Conservation (phyloP, 2,329 filamentous ascomycete genomes). For the Colletotrichum liaoningense region DNA sequence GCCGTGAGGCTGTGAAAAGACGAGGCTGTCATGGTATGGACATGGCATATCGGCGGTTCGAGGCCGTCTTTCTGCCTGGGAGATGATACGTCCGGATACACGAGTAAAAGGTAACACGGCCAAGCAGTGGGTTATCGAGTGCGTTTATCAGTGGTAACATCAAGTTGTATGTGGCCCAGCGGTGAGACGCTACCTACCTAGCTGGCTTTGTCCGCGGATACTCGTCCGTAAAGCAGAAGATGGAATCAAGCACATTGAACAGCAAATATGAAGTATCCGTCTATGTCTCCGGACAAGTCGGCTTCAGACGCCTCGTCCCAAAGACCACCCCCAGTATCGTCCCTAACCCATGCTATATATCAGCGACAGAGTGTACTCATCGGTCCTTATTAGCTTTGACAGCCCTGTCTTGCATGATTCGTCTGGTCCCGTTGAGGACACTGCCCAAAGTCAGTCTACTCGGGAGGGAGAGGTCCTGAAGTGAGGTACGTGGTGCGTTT, state of each 20-base stretch:
- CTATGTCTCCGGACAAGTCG: background rate
- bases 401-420: constrained; percentile 16
- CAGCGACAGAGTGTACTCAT: background rate
- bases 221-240: background rate
- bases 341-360: background rate
- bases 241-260: background rate
- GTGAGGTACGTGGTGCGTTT: constrained; percentile 3
- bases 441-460: constrained; percentile 16
- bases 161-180: too few species aligned
- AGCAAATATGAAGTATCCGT: background rate
- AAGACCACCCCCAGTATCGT: background rate
- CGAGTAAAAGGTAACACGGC: too few species aligned
- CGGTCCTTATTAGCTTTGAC: background rate
- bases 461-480: background rate
- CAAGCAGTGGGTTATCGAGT: too few species aligned
- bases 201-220: too few species aligned
- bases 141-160: too few species aligned
- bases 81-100: too few species aligned
- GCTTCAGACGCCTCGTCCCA: background rate
- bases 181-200: too few species aligned
- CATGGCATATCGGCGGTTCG: background rate
- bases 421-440: background rate
- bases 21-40: background rate
- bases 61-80: background rate
- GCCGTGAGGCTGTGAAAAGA: background rate